A percentile compares a stretch with the other conserved stretches of the same genome.
These are phyloP conservation scores for Cunninghamia lanceolata DNA, from an alignment of 75 land plant species.

Conservation along the genomic window DNA sequence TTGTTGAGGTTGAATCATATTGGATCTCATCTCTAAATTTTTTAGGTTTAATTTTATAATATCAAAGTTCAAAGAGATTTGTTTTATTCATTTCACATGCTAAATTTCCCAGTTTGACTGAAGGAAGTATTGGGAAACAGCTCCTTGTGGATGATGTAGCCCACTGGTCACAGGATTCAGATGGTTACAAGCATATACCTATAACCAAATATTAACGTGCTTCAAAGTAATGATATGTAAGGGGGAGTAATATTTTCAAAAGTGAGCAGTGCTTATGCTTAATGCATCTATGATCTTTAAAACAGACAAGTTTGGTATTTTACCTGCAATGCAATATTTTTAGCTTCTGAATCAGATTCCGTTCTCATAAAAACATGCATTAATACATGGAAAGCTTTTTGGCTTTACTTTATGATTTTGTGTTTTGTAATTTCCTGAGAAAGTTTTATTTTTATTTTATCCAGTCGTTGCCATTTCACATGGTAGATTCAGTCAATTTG, in stretches of 20 bases:
- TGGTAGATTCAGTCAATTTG: background rate
- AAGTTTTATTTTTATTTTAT: background rate
- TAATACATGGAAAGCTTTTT: background rate
- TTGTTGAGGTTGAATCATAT: background rate
- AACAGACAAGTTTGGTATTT: background rate
- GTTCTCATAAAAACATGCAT: background rate
- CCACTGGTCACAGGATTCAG: background rate
- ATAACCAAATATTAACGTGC: background rate
- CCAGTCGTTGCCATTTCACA: background rate
- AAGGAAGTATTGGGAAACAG: background rate
- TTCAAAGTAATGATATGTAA: background rate
- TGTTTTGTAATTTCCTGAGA: background rate
- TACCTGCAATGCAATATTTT: background rate
- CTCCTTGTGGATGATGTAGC: background rate
- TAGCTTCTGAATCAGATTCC: background rate
- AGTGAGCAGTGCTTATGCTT: background rate
- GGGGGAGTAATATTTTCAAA: background rate
- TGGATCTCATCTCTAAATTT: background rate
- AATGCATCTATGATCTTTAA: background rate
- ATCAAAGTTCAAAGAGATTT: background rate
- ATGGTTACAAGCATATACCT: background rate
- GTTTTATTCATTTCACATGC: background rate
- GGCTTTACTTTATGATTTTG: background rate
- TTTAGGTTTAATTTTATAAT: background rate
- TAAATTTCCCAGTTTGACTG: background rate